Base-by-base conservation (phyloP, 2,329 filamentous ascomycete genomes). In the Colletotrichum tamarilloi region DNA sequence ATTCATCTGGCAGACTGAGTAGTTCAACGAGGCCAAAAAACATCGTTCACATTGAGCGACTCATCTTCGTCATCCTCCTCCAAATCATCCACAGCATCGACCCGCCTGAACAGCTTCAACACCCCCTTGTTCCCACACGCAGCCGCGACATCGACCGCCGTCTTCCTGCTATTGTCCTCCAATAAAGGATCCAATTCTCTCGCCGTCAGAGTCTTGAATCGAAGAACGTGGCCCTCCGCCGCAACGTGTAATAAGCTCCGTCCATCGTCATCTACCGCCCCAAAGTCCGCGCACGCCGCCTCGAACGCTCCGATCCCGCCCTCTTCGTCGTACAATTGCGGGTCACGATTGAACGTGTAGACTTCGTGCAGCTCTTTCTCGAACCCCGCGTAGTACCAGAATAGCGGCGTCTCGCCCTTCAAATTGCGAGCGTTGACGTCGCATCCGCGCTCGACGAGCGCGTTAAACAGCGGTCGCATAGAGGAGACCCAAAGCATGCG, bases 121-220 rank as follows among this genome's bases (percentile, higher is more conserved):
- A 81, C 73, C 1, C 64, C 65, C n/a, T 68, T 53, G 9, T 80
- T 80, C 11, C 74, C 76, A 67, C 72, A 78, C 12, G 79, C 80
- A 26, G 80, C 81, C 19, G 82, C 82, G 1, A 80, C 77, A 76
- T 84, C 81, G 55, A 83, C 75, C 16, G 80, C 70, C 16, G 79
- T 82, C 74, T 78, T 76, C 42, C 79, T 76, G 46, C 67, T 69
- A 7, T 76, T 28, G 53, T 83, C 80, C 76, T 81, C 79, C 60
- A 70, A 28, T 76, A 77, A 76, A 1, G 76, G 74, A 75, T 83
- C 81, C 12, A 83, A 49, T 0, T 80, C 80, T 55, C 74, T 58
- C 6, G 68, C 76, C 72, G 80, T 67, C 57, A 82, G 38, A 16
- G 67, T 68, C 70, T 76, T 72, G 65, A 81, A 82, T 26, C 69